These are phyloP conservation scores for Ceriops tagal DNA, from an alignment of 345 rosid genomes.

Conservation along the genomic window DNA sequence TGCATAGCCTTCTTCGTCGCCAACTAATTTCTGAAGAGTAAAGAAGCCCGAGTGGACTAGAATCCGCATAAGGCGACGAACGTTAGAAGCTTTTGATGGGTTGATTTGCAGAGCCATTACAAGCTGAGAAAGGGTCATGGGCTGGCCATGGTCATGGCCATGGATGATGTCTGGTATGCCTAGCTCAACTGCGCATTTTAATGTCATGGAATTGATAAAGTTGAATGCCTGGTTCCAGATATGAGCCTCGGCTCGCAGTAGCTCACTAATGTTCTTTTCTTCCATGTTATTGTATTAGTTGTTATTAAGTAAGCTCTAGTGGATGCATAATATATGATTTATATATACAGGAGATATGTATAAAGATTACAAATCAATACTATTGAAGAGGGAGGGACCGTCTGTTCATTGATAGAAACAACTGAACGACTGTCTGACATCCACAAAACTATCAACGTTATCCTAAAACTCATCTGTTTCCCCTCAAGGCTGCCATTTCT, in stretches of 20 bases:
- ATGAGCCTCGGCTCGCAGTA: conserved; percentile 28
- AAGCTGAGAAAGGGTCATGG: conserved; percentile 34
- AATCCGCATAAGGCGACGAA: conserved; percentile 35
- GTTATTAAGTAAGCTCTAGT: too few relatives aligned
- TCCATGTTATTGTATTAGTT: not conserved
- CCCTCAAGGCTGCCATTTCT: too few relatives aligned
- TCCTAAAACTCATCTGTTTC: too few relatives aligned
- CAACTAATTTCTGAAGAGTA: not conserved
- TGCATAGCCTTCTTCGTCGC: not conserved
- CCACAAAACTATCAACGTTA: too few relatives aligned
- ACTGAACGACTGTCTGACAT: too few relatives aligned
- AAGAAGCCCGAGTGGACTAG: conserved; percentile 42
- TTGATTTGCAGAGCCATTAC: conserved; percentile 14
- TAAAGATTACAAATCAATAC: too few relatives aligned
- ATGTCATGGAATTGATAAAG: conserved; percentile 33
- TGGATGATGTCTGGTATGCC: conserved; percentile 43
- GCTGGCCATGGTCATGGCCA: conserved; percentile 20
- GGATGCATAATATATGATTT: too few relatives aligned
- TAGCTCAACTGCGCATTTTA: conserved; percentile 39
- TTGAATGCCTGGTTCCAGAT: conserved; percentile 22
- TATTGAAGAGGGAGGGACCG: too few relatives aligned
- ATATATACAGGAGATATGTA: too few relatives aligned
- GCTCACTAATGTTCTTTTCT: not conserved
- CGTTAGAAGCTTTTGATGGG: conserved; percentile 14
- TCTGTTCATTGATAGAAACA: too few relatives aligned